These are phyloP conservation scores for Gastrolobium villosum DNA, from an alignment of 306 rosid species.

Conservation along the genomic window DNA sequence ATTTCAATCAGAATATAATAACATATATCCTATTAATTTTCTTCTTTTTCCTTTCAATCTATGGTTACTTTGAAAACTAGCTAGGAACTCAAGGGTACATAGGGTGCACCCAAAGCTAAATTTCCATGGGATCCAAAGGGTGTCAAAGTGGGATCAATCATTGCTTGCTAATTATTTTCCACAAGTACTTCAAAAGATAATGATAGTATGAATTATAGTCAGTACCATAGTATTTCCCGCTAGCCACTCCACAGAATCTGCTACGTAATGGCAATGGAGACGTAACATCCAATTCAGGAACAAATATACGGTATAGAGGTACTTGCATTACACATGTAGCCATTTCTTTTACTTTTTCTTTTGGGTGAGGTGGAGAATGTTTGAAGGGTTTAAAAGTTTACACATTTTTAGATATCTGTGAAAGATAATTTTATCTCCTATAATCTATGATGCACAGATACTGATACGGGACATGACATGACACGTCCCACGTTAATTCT, in stretches of 20 bases:
- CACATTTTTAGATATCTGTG: no score
- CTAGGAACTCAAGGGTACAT: constrained; percentile 24
- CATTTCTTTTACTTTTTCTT: constrained; percentile 24
- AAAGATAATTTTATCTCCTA: no score
- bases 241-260: constrained; percentile 56
- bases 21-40: background rate
- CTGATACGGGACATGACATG: no score
- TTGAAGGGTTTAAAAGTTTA: background rate
- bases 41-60: constrained; percentile 5
- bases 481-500: no score
- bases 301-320: constrained; percentile 15
- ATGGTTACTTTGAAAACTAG: constrained; percentile 48
- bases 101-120: constrained; percentile 57
- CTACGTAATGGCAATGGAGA: constrained; percentile 30
- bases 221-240: constrained; percentile 57
- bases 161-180: constrained; percentile 62
- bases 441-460: no score
- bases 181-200: constrained; percentile 51
- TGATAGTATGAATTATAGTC: constrained; percentile 50
- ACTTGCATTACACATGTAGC: background rate
- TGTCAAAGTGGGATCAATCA: constrained; percentile 66
- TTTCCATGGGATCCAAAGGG: constrained; percentile 63
- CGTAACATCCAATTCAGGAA: constrained; percentile 11
- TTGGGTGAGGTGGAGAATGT: background rate
- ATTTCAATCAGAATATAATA: constrained; percentile 33